phyloP scores from a whole-genome alignment of 2,329 filamentous ascomycete genomes.

The Arthroderma uncinatum region DNA sequence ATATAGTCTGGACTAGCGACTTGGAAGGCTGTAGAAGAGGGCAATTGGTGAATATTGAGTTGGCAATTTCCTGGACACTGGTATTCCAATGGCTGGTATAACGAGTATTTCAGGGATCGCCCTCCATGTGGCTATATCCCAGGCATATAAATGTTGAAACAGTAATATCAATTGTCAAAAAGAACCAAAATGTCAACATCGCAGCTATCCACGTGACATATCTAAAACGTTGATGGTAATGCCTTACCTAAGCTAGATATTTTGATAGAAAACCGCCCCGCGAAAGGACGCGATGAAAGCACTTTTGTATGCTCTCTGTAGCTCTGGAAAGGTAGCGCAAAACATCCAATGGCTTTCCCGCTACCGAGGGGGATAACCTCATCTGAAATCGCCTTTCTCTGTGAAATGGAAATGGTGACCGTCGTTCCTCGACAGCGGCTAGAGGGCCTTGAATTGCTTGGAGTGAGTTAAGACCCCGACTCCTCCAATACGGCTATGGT shows the following conservation, averaged over 20 bases:
- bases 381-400: slow-evolving; percentile 82
- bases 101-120: too few species aligned
- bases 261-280: not conserved
- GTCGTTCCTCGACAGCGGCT: slow-evolving; percentile 84
- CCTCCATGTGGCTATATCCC: too few species aligned
- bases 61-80: too few species aligned
- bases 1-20: not conserved
- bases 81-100: too few species aligned
- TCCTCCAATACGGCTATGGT: not conserved
- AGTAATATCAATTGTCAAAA: not conserved
- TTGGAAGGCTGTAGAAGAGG: too few species aligned
- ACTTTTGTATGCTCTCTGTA: not conserved
- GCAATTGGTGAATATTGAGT: too few species aligned
- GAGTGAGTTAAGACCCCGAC: slow-evolving; percentile 48
- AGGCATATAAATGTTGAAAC: not conserved
- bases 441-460: slow-evolving; percentile 71
- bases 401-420: slow-evolving; percentile 94
- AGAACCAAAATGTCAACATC: too few species aligned
- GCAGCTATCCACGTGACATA: not conserved
- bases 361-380: slow-evolving; percentile 61
- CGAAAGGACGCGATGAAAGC: not conserved
- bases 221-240: too few species aligned
- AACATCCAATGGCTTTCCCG: slow-evolving; percentile 46
- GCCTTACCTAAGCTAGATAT: not conserved
- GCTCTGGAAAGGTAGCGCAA: not conserved